These are phyloP conservation scores for Elaeis oleifera DNA, from an alignment of 202 grass and related monocot genomes.

Conservation along the genomic window DNA sequence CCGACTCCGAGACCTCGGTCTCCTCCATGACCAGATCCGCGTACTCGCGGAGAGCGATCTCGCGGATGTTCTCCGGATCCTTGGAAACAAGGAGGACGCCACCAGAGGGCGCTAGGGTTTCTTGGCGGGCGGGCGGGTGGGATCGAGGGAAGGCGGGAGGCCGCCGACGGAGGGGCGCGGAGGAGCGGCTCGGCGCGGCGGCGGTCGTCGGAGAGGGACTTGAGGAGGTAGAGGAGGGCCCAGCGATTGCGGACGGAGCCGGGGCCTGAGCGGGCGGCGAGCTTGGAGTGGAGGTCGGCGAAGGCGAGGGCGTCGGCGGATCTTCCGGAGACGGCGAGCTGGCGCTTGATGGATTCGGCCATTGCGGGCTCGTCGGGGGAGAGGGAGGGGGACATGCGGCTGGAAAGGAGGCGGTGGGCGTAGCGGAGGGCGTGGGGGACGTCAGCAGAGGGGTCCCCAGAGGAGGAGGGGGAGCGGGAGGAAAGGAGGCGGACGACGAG, in stretches of 20 bases:
- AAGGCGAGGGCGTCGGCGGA: conserved; percentile 65
- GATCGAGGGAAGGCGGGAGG: conserved; percentile 41
- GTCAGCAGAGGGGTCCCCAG: conserved; percentile 20
- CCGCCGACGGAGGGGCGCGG: conserved; percentile 17
- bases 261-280: conserved; percentile 51
- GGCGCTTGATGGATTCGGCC: conserved; percentile 83
- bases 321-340: conserved; percentile 59
- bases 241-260: conserved; percentile 53
- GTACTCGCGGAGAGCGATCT: conserved; percentile 84
- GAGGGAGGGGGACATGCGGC: conserved; percentile 60
- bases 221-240: conserved; percentile 90
- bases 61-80: conserved; percentile 76
- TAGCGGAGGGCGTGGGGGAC: conserved; percentile 42
- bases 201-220: conserved; percentile 63
- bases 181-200: conserved; percentile 19
- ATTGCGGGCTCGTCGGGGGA: conserved; percentile 74
- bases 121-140: conserved; percentile 3
- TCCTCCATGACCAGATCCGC: conserved; percentile 86
- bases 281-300: conserved; percentile 84
- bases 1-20: conserved; percentile 67
- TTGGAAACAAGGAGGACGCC: conserved; percentile 71
- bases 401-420: conserved; percentile 74
- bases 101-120: conserved; percentile 32
- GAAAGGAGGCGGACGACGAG: conserved; percentile 67
- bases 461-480: not conserved